Conservation (phyloP, 768 basidiomycete species). For the Hortiboletus campestris region DNA sequence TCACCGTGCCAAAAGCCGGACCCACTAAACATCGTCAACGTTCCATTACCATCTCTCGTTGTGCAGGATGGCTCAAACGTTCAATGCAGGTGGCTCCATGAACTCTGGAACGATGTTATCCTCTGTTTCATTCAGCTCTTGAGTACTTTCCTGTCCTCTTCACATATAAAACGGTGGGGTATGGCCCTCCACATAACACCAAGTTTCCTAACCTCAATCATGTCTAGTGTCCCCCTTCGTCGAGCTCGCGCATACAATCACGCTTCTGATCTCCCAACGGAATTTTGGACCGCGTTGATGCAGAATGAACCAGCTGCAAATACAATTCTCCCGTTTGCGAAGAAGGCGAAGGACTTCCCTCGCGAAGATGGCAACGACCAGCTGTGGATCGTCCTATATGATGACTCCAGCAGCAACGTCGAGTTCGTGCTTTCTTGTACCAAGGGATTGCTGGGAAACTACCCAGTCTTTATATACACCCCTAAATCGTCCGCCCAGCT, state of each 20-base stretch:
- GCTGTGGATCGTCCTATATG: conserved; percentile 33
- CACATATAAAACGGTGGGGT: conserved; percentile 5
- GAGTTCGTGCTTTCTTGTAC: conserved; percentile 60
- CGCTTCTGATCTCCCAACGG: conserved; percentile 16
- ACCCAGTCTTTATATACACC: conserved; percentile 67
- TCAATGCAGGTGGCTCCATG: background rate
- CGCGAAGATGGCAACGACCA: conserved; percentile 8
- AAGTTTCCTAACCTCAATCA: conserved; percentile 15
- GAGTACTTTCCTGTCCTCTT: background rate
- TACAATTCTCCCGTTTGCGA: conserved; percentile 41
- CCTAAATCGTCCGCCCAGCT: conserved; percentile 42
- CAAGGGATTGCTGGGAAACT: conserved; percentile 49
- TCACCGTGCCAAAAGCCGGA: background rate
- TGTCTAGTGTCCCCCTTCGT: conserved; percentile 12
- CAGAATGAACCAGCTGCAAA: conserved; percentile 37
- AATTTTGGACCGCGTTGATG: conserved; percentile 32
- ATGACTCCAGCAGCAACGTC: conserved; percentile 9
- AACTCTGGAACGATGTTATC: background rate
- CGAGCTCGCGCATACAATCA: conserved; percentile 2
- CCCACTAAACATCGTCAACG: background rate
- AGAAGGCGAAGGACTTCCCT: conserved; percentile 20
- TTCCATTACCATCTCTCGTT: conserved; percentile 3
- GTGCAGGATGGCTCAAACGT: conserved; percentile 22
- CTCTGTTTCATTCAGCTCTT: background rate
- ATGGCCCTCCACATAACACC: conserved; percentile 14